A percentile compares a stretch with the other conserved stretches of the same genome.
Conservation (phyloP, 768 basidiomycete species). For the Clavulina sp. region DNA sequence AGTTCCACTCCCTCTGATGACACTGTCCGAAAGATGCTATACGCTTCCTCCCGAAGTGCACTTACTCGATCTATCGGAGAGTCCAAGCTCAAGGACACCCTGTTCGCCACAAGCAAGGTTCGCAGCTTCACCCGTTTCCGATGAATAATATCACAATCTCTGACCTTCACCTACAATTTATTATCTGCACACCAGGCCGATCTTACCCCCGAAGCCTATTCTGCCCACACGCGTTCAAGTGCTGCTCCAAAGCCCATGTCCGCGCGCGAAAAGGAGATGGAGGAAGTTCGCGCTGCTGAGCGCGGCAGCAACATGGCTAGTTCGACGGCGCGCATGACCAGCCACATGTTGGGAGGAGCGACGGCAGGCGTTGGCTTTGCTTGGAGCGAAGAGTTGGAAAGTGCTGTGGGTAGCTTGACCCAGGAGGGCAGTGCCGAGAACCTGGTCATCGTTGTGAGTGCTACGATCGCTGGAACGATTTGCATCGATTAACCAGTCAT, state of each 20-base stretch:
- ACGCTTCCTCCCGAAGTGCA: conserved; percentile 58
- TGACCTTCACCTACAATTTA: not conserved
- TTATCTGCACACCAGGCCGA: conserved; percentile 17
- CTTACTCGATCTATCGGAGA: conserved; percentile 63
- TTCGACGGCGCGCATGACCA: conserved; percentile 21
- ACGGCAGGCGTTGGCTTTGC: conserved; percentile 44
- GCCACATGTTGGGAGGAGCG: conserved; percentile 25
- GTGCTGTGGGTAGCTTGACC: conserved; percentile 43
- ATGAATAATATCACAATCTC: not conserved
- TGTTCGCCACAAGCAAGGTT: conserved; percentile 62
- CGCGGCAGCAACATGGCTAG: no score
- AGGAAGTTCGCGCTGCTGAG: conserved; percentile 60
- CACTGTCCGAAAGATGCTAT: conserved; percentile 49
- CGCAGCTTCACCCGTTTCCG: conserved; percentile 33
- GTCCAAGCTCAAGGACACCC: conserved; percentile 44
- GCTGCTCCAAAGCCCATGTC: conserved; percentile 71
- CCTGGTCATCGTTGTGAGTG: conserved; percentile 50
- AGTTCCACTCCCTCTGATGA: not conserved
- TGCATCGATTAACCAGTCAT: not conserved
- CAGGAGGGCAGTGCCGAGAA: conserved; percentile 26
- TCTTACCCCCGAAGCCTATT: conserved; percentile 36
- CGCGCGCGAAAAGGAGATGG: conserved; percentile 65
- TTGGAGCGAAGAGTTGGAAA: conserved; percentile 49
- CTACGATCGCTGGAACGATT: not conserved
- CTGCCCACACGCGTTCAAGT: conserved; percentile 49